Evolutionary conservation across 192 early-diverging fungal genomes (phyloP), one percentile per base, ranked within the genome.

Genomic region (Gigaspora rosea): DNA sequence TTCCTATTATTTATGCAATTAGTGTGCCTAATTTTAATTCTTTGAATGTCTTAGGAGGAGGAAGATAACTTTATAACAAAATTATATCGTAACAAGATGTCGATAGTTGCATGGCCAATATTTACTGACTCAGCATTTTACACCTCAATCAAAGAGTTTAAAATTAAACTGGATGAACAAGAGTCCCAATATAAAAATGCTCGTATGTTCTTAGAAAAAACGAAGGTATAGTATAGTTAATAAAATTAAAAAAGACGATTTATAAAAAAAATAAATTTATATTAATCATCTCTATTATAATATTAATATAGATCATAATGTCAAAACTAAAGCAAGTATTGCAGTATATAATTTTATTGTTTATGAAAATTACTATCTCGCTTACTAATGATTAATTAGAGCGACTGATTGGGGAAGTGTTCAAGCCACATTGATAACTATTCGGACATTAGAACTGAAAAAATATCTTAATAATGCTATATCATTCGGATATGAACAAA

Each of bases 51-150:
- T 27, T 47, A 71, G 66, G 78, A 78, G 51, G 71, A 73, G 7
- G 78, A 78, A 32, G 54, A 73, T 52, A 78, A 78, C 9, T 78
- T 78, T 33, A 78, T 78, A 15, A 54, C 78, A 16, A 71, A 66
- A 62, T 41, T 78, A 4, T 78, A 78, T 48, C 50, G 71, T 48
- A 66, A 73, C 20, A 62, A 73, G 61, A 78, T 78, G 69, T 59
- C 58, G 18, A 78, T 78, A 20, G 10, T 73, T 50, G 70, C 78
- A 27, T 78, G 77, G 77, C 77, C 77, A 62, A 35, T 78, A 3
- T 78, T 78, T 16, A 78, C 75, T 62, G 77, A 78, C 9, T 5
- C 69, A 18, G 18, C 58, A 49, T 75, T 75, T 75, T 75, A 75
- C 46, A 65, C 62, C 8, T 64, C 59, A 13, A 59, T 75, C 16